Evolutionary conservation across 108 stramenopile species (phyloP).

Genomic region (Cyclostephanos tholiformis): DNA sequence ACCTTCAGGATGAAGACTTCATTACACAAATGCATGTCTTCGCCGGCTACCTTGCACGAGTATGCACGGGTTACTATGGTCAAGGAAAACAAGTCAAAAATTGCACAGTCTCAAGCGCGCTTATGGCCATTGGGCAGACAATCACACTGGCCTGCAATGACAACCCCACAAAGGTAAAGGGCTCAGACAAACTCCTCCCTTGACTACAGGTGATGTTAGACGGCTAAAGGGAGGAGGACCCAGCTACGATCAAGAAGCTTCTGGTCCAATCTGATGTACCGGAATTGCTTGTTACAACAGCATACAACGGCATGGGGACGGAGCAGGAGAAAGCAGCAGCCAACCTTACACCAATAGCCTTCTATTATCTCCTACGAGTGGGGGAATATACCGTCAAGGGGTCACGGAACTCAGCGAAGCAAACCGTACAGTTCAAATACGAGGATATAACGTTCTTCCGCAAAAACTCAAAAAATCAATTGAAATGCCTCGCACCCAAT

Average conservation of each 20-base stretch:
- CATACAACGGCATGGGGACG: too few species aligned
- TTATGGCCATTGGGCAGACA: background rate
- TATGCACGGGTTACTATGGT: background rate
- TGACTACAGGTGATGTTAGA: background rate
- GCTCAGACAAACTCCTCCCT: constrained; percentile 4
- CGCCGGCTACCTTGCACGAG: background rate
- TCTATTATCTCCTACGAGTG: background rate
- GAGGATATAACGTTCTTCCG: constrained; percentile 8
- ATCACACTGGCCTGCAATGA: background rate
- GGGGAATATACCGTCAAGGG: background rate
- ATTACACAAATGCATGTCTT: background rate
- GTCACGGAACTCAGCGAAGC: background rate
- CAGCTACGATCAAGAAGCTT: background rate
- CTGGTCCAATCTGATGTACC: background rate
- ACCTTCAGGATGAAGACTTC: background rate
- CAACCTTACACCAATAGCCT: background rate
- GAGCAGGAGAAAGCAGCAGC: background rate
- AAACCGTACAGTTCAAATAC: background rate
- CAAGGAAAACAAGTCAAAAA: background rate
- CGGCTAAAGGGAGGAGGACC: background rate
- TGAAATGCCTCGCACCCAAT: too few species aligned
- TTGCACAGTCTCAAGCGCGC: background rate
- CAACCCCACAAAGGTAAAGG: too few species aligned
- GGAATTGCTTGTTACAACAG: background rate
- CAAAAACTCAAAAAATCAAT: too few species aligned